A percentile compares a stretch with the other conserved stretches of the same genome.
phyloP scores from a whole-genome alignment of 176 grass and related monocot species.

The Metroxylon sagu region DNA sequence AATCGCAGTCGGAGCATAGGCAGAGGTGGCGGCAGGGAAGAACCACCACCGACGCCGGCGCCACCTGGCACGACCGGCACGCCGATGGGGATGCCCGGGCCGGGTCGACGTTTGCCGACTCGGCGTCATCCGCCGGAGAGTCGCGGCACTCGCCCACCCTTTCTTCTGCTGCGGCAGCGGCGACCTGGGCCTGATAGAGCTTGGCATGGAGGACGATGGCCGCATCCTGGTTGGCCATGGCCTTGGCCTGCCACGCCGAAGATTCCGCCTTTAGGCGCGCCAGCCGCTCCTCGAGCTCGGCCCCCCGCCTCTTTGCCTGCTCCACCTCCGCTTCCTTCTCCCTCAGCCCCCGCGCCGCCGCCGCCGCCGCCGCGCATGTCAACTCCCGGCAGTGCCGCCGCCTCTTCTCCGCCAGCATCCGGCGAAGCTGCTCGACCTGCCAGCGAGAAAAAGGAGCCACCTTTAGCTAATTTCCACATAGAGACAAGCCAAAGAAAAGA shows the following conservation, averaged over 20 bases:
- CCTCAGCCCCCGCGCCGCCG: conserved; percentile 18
- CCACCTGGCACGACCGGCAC: conserved; percentile 39
- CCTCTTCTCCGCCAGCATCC: conserved; percentile 43
- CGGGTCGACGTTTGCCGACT: conserved; percentile 43
- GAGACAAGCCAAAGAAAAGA: background rate
- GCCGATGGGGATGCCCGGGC: conserved; percentile 11
- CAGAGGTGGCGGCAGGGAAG: conserved; percentile 73
- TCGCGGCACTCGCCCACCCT: conserved; percentile 9
- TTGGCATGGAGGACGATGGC: conserved; percentile 53
- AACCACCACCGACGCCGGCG: conserved; percentile 51
- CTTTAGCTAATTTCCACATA: no score
- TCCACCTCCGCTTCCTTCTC: conserved; percentile 58
- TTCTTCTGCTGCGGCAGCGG: conserved; percentile 1
- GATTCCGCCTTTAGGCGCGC: conserved; percentile 54
- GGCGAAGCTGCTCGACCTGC: conserved; percentile 57
- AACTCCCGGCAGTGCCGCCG: conserved; percentile 44
- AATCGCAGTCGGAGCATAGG: conserved; percentile 51
- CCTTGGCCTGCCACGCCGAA: conserved; percentile 65
- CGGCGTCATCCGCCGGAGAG: conserved; percentile 20
- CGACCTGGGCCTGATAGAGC: conserved; percentile 54
- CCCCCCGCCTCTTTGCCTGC: conserved; percentile 21
- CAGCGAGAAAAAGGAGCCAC: background rate
- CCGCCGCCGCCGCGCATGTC: conserved; percentile 27
- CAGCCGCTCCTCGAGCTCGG: conserved; percentile 53
- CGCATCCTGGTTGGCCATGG: conserved; percentile 48